Percentiles rank a stretch among this genome's conserved stretches.
phyloP scores from a whole-genome alignment of 2,329 filamentous ascomycete species.

The Massarina eburnea region DNA sequence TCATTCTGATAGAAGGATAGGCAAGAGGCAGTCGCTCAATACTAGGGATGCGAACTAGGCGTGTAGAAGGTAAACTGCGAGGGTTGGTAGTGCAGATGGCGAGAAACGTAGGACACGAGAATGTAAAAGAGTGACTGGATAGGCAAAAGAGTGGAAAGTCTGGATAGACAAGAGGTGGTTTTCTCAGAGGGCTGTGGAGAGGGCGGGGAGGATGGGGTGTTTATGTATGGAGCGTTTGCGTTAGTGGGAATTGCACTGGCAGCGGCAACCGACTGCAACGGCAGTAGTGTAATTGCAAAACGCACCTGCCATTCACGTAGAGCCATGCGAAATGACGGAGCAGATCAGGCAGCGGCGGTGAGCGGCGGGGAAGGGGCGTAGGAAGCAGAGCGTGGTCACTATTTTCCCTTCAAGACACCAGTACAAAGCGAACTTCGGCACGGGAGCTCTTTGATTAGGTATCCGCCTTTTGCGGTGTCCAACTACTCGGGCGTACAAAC shows the following conservation, averaged over 20 bases:
- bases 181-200: neutral
- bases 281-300: neutral
- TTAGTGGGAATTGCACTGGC: neutral
- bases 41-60: neutral
- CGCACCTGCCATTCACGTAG: neutral
- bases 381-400: too few species aligned
- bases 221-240: neutral
- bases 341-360: neutral
- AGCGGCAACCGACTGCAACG: too few species aligned
- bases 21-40: neutral
- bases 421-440: too few species aligned
- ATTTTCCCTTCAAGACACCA: too few species aligned
- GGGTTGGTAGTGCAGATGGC: neutral
- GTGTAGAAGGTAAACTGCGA: neutral
- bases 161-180: neutral
- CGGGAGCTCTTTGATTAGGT: too few species aligned
- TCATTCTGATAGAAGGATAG: constrained; percentile 23
- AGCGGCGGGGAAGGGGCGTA: neutral
- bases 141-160: constrained; percentile 1
- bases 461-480: too few species aligned
- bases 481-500: too few species aligned
- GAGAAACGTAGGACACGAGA: neutral
- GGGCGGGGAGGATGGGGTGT: neutral
- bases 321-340: too few species aligned
- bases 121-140: neutral